Evolutionary conservation across 177 flowering plant species (phyloP), one percentile per base, ranked within the genome.

Genomic region (Vitis hybrid): DNA sequence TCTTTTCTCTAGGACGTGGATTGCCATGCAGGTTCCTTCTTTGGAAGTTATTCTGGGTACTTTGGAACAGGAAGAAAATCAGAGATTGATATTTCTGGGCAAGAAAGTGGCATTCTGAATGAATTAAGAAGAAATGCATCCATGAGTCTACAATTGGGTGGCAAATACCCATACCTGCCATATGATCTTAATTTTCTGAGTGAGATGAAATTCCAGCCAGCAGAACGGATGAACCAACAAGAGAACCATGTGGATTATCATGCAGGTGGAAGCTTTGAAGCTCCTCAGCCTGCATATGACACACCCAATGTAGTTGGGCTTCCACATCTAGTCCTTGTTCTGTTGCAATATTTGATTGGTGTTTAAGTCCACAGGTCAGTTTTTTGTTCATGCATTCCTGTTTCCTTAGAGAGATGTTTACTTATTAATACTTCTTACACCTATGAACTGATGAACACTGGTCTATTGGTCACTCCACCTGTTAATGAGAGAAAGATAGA

Each of bases 31-130:
- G 75, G 74, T 51, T 70, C 79, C 22, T 78, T 84, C 1, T 76
- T 80, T 50, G 77, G 80, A 51, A 77, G 76, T 62, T 80, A 81
- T 67, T 72, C 86, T 39, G 72, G 73, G 39, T 78, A 76, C 67
- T 73, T 80, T 49, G 77, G 82, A 33, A 16, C 61, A 6, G 74
- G 66, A 12, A 78, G 57, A 61, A 73, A 33, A 39, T 59, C 80
- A 13, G 84, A 80, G 48, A 70, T 75, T 2, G 68, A 73, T 21
- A 62, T 62, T 68, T 72, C 78, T 6, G 75, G 80, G n/a, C 80
- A 76, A 70, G 86, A 80, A 61, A 75, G 59, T 57, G 66, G 76
- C 29, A 4, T 78, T 10, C 67, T 80, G 51, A 75, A 71, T 62
- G 84, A 83, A n/a, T 65, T 80, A n/a, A 70, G 59, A 60, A 71